phyloP scores from a whole-genome alignment of 345 rosid genomes.

The Ceriops decandra region DNA sequence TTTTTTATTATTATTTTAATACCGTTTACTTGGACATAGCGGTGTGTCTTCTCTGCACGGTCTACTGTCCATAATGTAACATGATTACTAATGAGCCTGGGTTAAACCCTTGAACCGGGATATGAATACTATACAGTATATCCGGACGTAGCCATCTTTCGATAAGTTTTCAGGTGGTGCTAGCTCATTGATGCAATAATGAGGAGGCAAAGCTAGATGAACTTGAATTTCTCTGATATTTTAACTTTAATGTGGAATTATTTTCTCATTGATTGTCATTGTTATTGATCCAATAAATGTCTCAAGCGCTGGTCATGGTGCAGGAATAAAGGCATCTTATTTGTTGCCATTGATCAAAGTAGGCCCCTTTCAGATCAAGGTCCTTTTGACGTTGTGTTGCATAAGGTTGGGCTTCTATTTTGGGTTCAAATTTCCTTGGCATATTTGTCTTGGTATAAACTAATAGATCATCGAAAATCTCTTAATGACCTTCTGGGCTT shows the following conservation, averaged over 20 bases:
- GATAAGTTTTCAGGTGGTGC: no score
- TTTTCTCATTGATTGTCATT: not conserved
- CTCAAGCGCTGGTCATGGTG: not conserved
- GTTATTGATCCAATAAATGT: not conserved
- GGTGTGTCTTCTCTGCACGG: no score
- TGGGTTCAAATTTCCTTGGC: not conserved
- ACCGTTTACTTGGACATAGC: no score
- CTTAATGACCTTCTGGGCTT: not conserved
- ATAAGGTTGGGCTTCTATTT: conserved; percentile 47
- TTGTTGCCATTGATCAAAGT: conserved; percentile 69
- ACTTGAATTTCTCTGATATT: not conserved
- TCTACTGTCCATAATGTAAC: no score
- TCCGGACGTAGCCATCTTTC: no score
- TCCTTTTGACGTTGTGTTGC: conserved; percentile 74
- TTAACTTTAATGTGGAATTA: not conserved
- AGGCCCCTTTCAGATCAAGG: conserved; percentile 78
- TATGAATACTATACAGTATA: no score
- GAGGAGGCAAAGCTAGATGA: not conserved
- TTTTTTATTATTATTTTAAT: no score
- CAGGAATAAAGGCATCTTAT: conserved; percentile 48
- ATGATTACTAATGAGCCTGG: no score
- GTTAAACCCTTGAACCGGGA: no score
- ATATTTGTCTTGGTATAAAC: not conserved
- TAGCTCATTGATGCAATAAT: not conserved
- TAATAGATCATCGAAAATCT: not conserved